Base-by-base conservation (phyloP, 805 yeast genomes). In the Pichia sporocuriosa region DNA sequence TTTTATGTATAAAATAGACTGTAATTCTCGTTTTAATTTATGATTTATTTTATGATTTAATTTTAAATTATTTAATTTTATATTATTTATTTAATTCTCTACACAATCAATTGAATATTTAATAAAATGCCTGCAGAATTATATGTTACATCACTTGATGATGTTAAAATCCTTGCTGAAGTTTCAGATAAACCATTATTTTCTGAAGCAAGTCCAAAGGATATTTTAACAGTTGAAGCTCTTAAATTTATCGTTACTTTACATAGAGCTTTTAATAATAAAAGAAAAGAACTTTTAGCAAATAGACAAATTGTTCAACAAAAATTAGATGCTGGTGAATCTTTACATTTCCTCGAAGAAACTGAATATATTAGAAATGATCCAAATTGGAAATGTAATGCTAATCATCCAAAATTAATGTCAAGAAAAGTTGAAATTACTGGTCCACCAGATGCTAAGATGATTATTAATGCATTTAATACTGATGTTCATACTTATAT, bases 361-460 rank as follows among this genome's bases (percentile, higher is more conserved):
- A 83, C 89, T n/a, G 70, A 65, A 42, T 63, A 68, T 58, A 80
- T 84, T 54, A 73, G 93, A 65, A 71, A 78, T 34, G 84, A 84
- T 54, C 73, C 81, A 21, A 75, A 76, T 29, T 84, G 93, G 93
- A 75, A 72, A 50, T 89, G 93, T 51, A 77, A 81, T 17, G 70
- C 82, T 29, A 69, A 79, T 39, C 88, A 85, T 30, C 81, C 80
- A 31, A 87, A 88, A 38, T 66, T 84, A 53, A 73, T 74, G 45
- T 83, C 81, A 59, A 75, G 94, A 66, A 74, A 87, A 58, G 79
- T 77, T 33, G 93, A 84, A 63, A 84, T 84, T 61, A 84, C 94
- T 20, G 94, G 94, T 38, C 94, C 94, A 17, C 84, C 89, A 40
- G 83, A 82, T 58, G 74, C 90, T 50, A 81, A 84, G 54, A 84